These are phyloP conservation scores for Populus hybrid DNA, from an alignment of 441 rosid genomes.

Conservation along the genomic window DNA sequence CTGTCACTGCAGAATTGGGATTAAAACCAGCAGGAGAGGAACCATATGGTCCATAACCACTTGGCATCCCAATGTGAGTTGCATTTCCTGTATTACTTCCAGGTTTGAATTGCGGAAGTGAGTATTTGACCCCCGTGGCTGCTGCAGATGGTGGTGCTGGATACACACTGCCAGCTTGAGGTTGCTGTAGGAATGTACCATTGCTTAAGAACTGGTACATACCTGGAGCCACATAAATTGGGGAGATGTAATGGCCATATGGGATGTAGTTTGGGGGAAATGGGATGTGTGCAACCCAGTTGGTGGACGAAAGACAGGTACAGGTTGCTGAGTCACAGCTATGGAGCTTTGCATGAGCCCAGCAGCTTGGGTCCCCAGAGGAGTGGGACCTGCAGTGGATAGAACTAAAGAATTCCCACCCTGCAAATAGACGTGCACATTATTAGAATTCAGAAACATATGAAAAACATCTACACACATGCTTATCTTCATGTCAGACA, in stretches of 20 bases:
- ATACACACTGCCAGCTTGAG: slow-evolving; percentile 67
- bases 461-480: neutral
- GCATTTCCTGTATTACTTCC: slow-evolving; percentile 67
- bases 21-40: slow-evolving; percentile 73
- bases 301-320: slow-evolving; percentile 81
- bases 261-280: slow-evolving; percentile 85
- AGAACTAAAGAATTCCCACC: slow-evolving; percentile 69
- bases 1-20: slow-evolving; percentile 57
- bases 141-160: slow-evolving; percentile 60
- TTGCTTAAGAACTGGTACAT: slow-evolving; percentile 74
- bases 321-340: slow-evolving; percentile 60
- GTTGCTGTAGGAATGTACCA: slow-evolving; percentile 80
- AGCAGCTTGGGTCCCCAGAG: slow-evolving; percentile 71
- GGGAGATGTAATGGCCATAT: slow-evolving; percentile 76
- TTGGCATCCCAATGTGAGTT: slow-evolving; percentile 70
- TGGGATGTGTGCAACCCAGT: slow-evolving; percentile 79
- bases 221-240: slow-evolving; percentile 66
- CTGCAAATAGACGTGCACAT: slow-evolving; percentile 43
- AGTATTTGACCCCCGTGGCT: slow-evolving; percentile 69
- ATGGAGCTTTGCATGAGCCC: slow-evolving; percentile 55
- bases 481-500: neutral
- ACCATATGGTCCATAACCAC: slow-evolving; percentile 77
- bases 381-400: slow-evolving; percentile 66
- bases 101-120: slow-evolving; percentile 79
- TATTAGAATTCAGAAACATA: slow-evolving; percentile 14